Evolutionary conservation across 2,329 filamentous ascomycete species (phyloP), one percentile per base, ranked within the genome.

Genomic region (Talaromyces sp.): DNA sequence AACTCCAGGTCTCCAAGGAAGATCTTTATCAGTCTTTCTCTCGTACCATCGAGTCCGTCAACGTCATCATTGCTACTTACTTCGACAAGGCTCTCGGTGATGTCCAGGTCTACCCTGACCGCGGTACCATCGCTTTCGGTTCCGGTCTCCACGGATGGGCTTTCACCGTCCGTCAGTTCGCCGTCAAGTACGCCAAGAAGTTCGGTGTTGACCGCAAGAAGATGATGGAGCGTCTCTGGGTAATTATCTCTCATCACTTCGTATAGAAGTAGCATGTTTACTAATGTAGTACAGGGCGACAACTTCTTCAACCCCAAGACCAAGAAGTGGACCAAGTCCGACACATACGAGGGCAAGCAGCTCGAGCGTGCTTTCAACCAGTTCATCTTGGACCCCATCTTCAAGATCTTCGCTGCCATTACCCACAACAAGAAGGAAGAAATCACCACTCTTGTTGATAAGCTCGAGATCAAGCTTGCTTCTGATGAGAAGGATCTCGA

Each of bases 221-320:
- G 92, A 97, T 99, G 95, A 97, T 98, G 91, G 92, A 97, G 87
- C 93, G 95, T 90, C 92, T 99, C 74, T 99, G 95, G 95, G 64
- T 66, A 66, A 58, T 13, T 17, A 31, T 54, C 22, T 17, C 17
- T 19, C 3, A n/a, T 11, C 17, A 19, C 11, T 17, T 27, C n/a
- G n/a, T n/a, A n/a, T 31, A 0, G 2, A 25, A 29, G 2, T 15
- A 56, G 2, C n/a, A 22, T 25, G 8, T 8, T 36, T 25, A 66
- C 19, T 59, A 49, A 65, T 68, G 11, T 63, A 86, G 84, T 19
- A 40, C 11, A 66, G 64, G 95, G 95, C 74, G 95, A 99, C 89
- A 97, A 93, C 88, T 99, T 88, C 89, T 99, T 99, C 91, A 98
- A 99, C 89, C 92, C 95, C 75, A 88, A 92, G 85, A 99, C 95